Evolutionary conservation across 345 rosid species (phyloP), one percentile per base, ranked within the genome.

Genomic region (Citrus australasica): DNA sequence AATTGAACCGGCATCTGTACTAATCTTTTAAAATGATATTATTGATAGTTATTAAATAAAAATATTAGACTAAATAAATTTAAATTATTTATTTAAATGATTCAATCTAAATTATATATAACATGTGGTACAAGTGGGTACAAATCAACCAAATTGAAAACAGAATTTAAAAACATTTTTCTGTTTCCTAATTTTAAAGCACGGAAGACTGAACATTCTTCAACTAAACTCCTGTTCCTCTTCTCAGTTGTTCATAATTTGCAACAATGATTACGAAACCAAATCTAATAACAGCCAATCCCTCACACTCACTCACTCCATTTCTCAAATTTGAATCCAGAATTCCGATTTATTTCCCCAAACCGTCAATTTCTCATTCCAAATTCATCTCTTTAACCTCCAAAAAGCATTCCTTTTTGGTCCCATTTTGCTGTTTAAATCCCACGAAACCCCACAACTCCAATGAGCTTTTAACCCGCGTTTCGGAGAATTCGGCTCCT

Each of bases 211-310:
- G 1, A 42, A 11, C 33, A 27, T 11, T 6, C 2, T 25, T 25
- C 33, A 24, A 24, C 65, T 0, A 1, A 22, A 69, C 2, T n/a
- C 32, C 25, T 68, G 9, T 68, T 4, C 22, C 5, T 25, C n/a
- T 71, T 70, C 60, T 17, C n/a, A 48, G 38, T 7, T 70, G 8
- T 8, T 16, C 55, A 27, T 16, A 35, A 4, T 35, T n/a, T 25
- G 10, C 25, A 14, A n/a, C 9, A 27, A 17, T 13, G 48, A 61
- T 59, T 63, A 88, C 88, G 92, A 91, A 84, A 76, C 82, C 83
- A 64, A 66, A 69, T 60, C 73, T 82, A 38, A 73, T 78, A 11
- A 24, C 83, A 24, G 58, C 82, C 38, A 83, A 80, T 71, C 69
- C 87, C 75, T 75, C 78, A 25, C 51, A 73, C 48, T 51, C 62